Evolutionary conservation across 495 filamentous ascomycete genomes (phyloP), one percentile per base, ranked within the genome.

Genomic region (Penicillium lividum): DNA sequence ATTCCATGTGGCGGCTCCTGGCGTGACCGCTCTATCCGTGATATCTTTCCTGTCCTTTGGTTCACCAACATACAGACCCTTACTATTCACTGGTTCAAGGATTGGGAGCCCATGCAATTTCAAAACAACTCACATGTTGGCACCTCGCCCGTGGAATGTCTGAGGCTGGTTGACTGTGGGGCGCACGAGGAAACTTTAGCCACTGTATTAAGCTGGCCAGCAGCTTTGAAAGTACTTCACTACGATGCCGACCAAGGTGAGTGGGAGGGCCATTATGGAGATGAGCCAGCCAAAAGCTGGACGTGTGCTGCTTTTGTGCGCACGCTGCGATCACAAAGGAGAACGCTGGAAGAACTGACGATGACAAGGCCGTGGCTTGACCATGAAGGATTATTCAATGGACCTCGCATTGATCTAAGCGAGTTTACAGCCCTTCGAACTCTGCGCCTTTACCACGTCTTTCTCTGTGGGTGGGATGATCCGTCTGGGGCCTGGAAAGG

Each of bases 241-340:
- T 66, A 64, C 44, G 64, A 64, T 28, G 54, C 25, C 48, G 57
- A 66, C 0, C 57, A 64, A 60, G 40, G 31, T 15, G 64, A 54
- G 51, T 66, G 64, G 64, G 54, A 27, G 15, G 42, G 54, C 46
- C 18, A 58, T 54, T 46, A 29, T 49, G 43, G 9, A 22, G 42
- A 56, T 48, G 45, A 43, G 38, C 36, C 48, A 28, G 27, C 28
- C 31, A 53, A 31, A 46, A 18, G 13, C 22, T 66, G 61, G 64
- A 58, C 64, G 42, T 49, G 57, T 46, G 60, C 57, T 52, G 64
- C 61, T 50, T 64, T 66, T 64, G 57, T 66, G 48, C 56, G 64
- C 11, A 18, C 61, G 11, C 42, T 66, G 28, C 53, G 44, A 30
- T 18, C 60, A 46, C 64, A 63, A 44, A 63, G 46, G 53, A 27